Conservation (phyloP, 768 basidiomycete genomes). For the Panaeolus papilionaceus region DNA sequence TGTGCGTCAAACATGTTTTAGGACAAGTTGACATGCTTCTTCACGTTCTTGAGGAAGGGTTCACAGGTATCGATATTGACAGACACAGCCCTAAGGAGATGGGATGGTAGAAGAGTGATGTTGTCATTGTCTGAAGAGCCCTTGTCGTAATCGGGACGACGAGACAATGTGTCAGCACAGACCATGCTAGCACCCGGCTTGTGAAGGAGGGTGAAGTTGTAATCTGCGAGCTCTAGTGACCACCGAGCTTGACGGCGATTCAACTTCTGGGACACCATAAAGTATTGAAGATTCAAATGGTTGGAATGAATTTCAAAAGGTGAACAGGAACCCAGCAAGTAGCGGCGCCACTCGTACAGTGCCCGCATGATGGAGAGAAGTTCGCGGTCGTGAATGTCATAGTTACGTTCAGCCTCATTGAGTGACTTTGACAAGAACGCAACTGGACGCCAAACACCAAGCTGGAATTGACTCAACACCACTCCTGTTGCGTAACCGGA, state of each 20-base stretch:
- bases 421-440: no score
- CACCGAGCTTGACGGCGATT: no score
- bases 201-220: slow-evolving; percentile 40
- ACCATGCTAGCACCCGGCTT: slow-evolving; percentile 33
- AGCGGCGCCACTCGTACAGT: no score
- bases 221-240: slow-evolving; percentile 40
- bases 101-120: slow-evolving; percentile 8
- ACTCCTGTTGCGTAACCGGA: slow-evolving; percentile 43
- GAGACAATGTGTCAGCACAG: slow-evolving; percentile 34
- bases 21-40: neutral
- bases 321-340: no score
- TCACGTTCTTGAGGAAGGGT: neutral
- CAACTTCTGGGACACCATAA: no score
- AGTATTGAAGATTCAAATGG: no score
- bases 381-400: no score
- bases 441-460: neutral
- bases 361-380: no score
- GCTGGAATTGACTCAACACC: slow-evolving; percentile 40
- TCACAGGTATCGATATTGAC: slow-evolving; percentile 16
- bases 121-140: slow-evolving; percentile 26
- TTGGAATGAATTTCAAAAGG: no score
- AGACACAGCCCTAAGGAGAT: no score
- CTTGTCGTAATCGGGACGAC: slow-evolving; percentile 28
- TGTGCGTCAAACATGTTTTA: neutral
- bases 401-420: no score